Conservation (phyloP, 1,284 basidiomycete species). For the Pseudozyma sp. region DNA sequence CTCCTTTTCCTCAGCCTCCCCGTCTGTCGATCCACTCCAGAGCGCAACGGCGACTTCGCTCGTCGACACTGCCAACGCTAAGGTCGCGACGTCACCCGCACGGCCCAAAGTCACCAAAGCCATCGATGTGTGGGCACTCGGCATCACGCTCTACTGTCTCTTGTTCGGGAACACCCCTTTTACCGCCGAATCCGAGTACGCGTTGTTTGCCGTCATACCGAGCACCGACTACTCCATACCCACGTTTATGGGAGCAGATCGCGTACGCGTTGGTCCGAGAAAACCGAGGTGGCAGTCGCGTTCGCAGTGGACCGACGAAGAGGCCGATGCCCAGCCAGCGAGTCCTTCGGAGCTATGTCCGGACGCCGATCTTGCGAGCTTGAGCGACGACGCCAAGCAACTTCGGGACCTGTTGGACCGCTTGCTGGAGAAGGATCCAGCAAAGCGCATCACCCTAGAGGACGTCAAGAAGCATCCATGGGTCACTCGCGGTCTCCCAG, state of each 20-base stretch:
- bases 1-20: constrained; percentile 53
- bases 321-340: constrained; percentile 43
- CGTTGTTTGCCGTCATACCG: constrained; percentile 85
- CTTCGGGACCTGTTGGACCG: constrained; percentile 79
- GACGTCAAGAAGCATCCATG: constrained; percentile 86
- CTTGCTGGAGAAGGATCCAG: constrained; percentile 85
- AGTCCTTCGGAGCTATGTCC: constrained; percentile 38
- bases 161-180: constrained; percentile 87
- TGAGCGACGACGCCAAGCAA: constrained; percentile 55
- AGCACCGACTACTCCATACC: constrained; percentile 81
- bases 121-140: constrained; percentile 99
- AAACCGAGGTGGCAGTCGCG: constrained; percentile 53
- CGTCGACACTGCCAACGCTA: constrained; percentile 11
- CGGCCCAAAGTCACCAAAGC: constrained; percentile 80
- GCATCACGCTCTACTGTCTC: constrained; percentile 95
- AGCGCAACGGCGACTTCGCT: constrained; percentile 4
- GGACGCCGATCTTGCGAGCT: constrained; percentile 17
- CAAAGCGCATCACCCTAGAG: constrained; percentile 81
- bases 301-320: constrained; percentile 56
- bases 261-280: constrained; percentile 67
- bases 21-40: constrained; percentile 36
- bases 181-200: constrained; percentile 77
- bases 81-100: neutral
- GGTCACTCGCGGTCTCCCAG: constrained; percentile 74
- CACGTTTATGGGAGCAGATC: constrained; percentile 80